Evolutionary conservation across 2,329 filamentous ascomycete genomes (phyloP).

Genomic region (Sarocladium brachiariae): DNA sequence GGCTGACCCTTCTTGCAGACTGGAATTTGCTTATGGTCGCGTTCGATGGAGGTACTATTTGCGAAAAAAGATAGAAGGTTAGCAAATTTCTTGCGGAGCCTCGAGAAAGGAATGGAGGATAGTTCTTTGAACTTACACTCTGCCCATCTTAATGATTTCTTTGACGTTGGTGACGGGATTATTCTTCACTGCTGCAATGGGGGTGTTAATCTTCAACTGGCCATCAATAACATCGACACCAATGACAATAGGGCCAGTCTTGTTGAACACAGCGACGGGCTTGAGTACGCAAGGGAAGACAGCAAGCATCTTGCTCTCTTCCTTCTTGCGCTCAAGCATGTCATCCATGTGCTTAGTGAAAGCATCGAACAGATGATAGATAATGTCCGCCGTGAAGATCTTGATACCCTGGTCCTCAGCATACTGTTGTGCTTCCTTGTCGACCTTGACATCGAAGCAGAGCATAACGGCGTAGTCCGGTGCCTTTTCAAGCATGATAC

Average conservation of each 20-base stretch:
- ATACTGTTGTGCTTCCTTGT: conserved; percentile 88
- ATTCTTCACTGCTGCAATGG: conserved; percentile 77
- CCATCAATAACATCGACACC: conserved; percentile 96
- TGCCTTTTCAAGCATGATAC: conserved; percentile 92
- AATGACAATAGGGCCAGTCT: conserved; percentile 89
- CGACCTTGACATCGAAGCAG: conserved; percentile 98
- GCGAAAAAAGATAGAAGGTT: conserved; percentile 17
- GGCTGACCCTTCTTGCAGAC: conserved; percentile 94
- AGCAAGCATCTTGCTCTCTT: conserved; percentile 89
- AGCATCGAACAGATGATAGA: conserved; percentile 95
- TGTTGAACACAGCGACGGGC: conserved; percentile 95
- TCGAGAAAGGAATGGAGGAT: neutral
- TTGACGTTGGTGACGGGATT: conserved; percentile 74
- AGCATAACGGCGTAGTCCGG: conserved; percentile 98
- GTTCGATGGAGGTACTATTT: conserved; percentile 92
- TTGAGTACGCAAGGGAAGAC: conserved; percentile 94
- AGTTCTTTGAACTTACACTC: conserved; percentile 82
- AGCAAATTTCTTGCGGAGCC: conserved; percentile 25
- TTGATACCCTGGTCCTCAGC: conserved; percentile 93
- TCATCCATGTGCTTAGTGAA: conserved; percentile 94
- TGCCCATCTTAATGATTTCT: conserved; percentile 76
- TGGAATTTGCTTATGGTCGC: conserved; percentile 90
- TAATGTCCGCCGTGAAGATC: conserved; percentile 97
- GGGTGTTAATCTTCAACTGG: conserved; percentile 77
- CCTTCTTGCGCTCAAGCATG: conserved; percentile 85